Evolutionary conservation across 345 rosid genomes (phyloP).

Genomic region (Salix caprea): DNA sequence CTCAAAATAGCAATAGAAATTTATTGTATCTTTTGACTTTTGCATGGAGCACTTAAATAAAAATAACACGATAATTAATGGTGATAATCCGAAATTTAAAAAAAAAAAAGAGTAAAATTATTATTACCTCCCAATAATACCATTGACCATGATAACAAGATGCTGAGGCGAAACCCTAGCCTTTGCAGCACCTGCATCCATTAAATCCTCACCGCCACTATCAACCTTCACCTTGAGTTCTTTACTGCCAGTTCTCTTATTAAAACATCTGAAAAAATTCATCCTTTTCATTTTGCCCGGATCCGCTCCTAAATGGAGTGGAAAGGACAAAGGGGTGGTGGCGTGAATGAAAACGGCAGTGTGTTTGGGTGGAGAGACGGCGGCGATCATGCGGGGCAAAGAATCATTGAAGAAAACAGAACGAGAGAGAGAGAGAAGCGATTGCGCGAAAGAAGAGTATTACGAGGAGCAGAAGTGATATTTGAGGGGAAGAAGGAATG

Average conservation of each 20-base stretch:
- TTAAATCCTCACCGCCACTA: slow-evolving; percentile 62
- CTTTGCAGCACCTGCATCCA: slow-evolving; percentile 34
- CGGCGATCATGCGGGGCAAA: slow-evolving; percentile 44
- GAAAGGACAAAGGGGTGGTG: neutral
- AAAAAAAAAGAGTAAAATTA: neutral
- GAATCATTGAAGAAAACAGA: slow-evolving; percentile 9
- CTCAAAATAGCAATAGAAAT: too few species aligned
- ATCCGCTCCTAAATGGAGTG: neutral
- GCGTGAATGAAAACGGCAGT: slow-evolving; percentile 7
- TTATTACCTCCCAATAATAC: slow-evolving; percentile 67
- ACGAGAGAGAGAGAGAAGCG: neutral
- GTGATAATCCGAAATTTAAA: too few species aligned
- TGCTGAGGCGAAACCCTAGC: slow-evolving; percentile 48
- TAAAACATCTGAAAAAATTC: slow-evolving; percentile 47
- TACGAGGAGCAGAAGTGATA: too few species aligned
- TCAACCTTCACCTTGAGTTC: slow-evolving; percentile 47
- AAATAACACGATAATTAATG: too few species aligned
- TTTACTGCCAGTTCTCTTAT: slow-evolving; percentile 17
- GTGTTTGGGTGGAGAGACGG: slow-evolving; percentile 26
- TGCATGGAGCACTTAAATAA: too few species aligned
- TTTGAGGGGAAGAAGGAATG: too few species aligned
- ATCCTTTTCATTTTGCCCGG: slow-evolving; percentile 36
- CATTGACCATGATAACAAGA: slow-evolving; percentile 84
- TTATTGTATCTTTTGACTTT: too few species aligned
- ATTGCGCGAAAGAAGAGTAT: neutral